Conservation (phyloP, 2,329 filamentous ascomycete species). For the Diaporthe sp. region DNA sequence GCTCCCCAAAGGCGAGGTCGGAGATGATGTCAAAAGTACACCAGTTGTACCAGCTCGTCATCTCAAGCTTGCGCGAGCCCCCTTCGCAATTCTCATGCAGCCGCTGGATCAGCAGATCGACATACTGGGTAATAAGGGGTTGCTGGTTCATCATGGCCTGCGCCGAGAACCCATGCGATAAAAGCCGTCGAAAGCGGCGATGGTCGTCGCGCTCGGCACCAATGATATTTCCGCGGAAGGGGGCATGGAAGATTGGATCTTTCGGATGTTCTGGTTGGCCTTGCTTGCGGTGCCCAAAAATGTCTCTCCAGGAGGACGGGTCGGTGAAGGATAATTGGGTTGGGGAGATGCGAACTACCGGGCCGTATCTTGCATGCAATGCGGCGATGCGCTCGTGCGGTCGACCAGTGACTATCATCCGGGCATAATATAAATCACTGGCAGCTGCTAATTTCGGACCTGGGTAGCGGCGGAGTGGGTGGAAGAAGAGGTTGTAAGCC, state of each 20-base stretch:
- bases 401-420: neutral
- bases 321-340: conserved; percentile 9
- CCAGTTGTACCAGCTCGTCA: conserved; percentile 50
- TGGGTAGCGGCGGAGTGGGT: conserved; percentile 36
- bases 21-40: conserved; percentile 49
- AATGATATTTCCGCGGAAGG: conserved; percentile 12
- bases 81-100: conserved; percentile 6
- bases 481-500: conserved; percentile 38
- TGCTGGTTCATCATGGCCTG: conserved; percentile 16
- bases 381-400: conserved; percentile 1
- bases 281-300: conserved; percentile 22
- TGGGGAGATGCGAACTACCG: conserved; percentile 11
- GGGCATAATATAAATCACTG: neutral
- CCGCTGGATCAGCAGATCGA: conserved; percentile 5
- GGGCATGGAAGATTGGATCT: conserved; percentile 4
- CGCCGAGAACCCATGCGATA: conserved; percentile 3
- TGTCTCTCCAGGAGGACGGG: conserved; percentile 26
- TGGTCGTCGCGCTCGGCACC: conserved; percentile 26
- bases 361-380: conserved; percentile 1
- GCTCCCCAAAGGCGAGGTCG: conserved; percentile 32
- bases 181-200: neutral
- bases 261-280: conserved; percentile 10
- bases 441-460: conserved; percentile 22
- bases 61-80: neutral
- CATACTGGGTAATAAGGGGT: conserved; percentile 7